phyloP scores from a whole-genome alignment of 495 filamentous ascomycete genomes.

The Aspergillus bridgeri region DNA sequence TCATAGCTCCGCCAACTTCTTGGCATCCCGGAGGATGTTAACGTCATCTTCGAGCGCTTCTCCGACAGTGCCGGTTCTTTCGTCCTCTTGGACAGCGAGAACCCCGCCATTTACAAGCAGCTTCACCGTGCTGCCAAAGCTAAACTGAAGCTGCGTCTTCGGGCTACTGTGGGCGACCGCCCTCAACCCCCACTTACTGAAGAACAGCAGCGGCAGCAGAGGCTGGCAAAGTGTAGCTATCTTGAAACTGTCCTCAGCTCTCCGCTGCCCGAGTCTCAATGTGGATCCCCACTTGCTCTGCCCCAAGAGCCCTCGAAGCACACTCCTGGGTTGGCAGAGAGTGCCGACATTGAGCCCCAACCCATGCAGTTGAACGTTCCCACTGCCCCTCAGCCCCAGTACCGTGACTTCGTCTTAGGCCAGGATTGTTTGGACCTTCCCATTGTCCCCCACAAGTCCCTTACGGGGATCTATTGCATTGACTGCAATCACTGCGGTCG shows the following conservation, averaged over 20 bases:
- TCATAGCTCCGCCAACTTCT: slow-evolving; percentile 73
- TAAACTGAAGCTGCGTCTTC: slow-evolving; percentile 94
- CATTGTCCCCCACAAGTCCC: slow-evolving; percentile 30
- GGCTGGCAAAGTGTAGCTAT: slow-evolving; percentile 33
- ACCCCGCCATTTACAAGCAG: slow-evolving; percentile 88
- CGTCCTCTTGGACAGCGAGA: slow-evolving; percentile 72
- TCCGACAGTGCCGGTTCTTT: slow-evolving; percentile 87
- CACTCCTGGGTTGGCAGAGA: not conserved
- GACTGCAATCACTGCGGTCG: slow-evolving; percentile 89
- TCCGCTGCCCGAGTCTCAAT: slow-evolving; percentile 22
- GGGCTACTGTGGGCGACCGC: slow-evolving; percentile 50
- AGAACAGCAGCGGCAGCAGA: slow-evolving; percentile 14
- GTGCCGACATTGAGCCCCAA: slow-evolving; percentile 4
- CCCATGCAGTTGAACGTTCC: slow-evolving; percentile 5
- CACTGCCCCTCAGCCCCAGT: slow-evolving; percentile 19
- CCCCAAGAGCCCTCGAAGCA: slow-evolving; percentile 1
- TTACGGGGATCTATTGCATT: slow-evolving; percentile 54
- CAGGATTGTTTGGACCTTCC: slow-evolving; percentile 28
- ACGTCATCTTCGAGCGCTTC: slow-evolving; percentile 85
- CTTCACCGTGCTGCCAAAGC: slow-evolving; percentile 96
- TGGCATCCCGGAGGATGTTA: slow-evolving; percentile 60
- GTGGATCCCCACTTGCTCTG: slow-evolving; percentile 11
- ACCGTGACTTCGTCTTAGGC: slow-evolving; percentile 31
- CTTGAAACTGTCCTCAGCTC: slow-evolving; percentile 44
- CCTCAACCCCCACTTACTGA: slow-evolving; percentile 11